A percentile compares a stretch with the other conserved stretches of the same genome.
These are phyloP conservation scores for Talaromyces islandicus DNA, from an alignment of 2,329 filamentous ascomycete species.

Conservation along the genomic window DNA sequence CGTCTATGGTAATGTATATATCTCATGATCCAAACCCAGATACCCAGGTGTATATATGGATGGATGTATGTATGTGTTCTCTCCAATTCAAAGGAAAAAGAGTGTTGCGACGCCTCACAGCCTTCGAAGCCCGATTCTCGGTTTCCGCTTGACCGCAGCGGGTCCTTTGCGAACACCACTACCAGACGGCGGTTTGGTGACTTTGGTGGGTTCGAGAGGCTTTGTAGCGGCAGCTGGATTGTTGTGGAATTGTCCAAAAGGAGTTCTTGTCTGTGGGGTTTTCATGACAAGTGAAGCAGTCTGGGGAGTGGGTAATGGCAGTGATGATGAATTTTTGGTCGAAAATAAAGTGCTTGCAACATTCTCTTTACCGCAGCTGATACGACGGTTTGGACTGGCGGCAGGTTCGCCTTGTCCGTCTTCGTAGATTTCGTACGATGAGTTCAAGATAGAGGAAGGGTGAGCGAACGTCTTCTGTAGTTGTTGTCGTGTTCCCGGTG, in stretches of 20 bases:
- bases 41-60: neutral
- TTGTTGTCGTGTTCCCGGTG: slow-evolving; percentile 18
- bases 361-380: slow-evolving; percentile 8
- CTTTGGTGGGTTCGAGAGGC: slow-evolving; percentile 13
- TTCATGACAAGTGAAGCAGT: slow-evolving; percentile 7
- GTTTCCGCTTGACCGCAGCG: slow-evolving; percentile 23
- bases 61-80: neutral
- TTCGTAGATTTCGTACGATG: slow-evolving; percentile 25
- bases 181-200: slow-evolving; percentile 12
- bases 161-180: slow-evolving; percentile 17
- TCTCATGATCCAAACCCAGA: neutral
- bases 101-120: slow-evolving; percentile 16
- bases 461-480: neutral
- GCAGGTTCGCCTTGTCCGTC: neutral
- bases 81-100: neutral
- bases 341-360: neutral
- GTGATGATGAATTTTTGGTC: neutral
- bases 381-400: neutral
- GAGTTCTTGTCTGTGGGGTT: neutral
- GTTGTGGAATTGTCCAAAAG: neutral
- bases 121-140: slow-evolving; percentile 30
- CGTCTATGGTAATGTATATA: neutral
- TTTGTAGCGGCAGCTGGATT: neutral
- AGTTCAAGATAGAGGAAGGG: neutral
- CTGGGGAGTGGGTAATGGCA: neutral